Conservation (phyloP, 2,329 filamentous ascomycete genomes). For the Fusarium dimerum region DNA sequence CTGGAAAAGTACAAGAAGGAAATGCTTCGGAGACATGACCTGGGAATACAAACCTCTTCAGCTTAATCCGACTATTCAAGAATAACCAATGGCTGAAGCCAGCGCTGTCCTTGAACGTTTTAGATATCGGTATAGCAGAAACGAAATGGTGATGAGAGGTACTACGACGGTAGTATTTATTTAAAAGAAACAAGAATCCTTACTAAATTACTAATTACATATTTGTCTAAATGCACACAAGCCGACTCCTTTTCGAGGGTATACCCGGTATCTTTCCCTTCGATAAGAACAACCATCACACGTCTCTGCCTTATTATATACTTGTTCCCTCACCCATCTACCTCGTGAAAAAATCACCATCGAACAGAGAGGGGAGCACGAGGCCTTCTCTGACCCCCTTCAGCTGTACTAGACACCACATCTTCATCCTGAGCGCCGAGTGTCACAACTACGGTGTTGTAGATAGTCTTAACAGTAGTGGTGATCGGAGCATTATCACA, state of each 20-base stretch:
- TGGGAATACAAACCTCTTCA: too few species aligned
- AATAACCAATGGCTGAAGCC: too few species aligned
- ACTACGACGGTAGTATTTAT: background rate
- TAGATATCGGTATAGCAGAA: too few species aligned
- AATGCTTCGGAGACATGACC: too few species aligned
- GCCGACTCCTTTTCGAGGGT: background rate
- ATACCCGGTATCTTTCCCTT: conserved; percentile 1
- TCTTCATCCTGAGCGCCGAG: conserved; percentile 12
- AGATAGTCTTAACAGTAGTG: conserved; percentile 36
- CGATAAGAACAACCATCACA: background rate
- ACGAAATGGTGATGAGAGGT: too few species aligned
- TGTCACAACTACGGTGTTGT: conserved; percentile 39
- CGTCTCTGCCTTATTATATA: conserved; percentile 9
- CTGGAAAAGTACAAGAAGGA: too few species aligned
- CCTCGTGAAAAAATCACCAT: conserved; percentile 9
- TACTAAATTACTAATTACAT: conserved; percentile 13
- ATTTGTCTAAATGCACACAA: conserved; percentile 1
- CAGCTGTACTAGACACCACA: conserved; percentile 8
- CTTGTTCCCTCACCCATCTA: background rate
- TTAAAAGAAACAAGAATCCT: conserved; percentile 11
- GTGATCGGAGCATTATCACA: conserved; percentile 27
- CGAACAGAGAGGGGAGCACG: conserved; percentile 15
- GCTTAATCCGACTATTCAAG: too few species aligned
- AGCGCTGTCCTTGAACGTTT: too few species aligned
- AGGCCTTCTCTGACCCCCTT: conserved; percentile 7